Conservation (phyloP, 202 grass and related monocot species). For the Bolboschoenoplectus hybrid region DNA sequence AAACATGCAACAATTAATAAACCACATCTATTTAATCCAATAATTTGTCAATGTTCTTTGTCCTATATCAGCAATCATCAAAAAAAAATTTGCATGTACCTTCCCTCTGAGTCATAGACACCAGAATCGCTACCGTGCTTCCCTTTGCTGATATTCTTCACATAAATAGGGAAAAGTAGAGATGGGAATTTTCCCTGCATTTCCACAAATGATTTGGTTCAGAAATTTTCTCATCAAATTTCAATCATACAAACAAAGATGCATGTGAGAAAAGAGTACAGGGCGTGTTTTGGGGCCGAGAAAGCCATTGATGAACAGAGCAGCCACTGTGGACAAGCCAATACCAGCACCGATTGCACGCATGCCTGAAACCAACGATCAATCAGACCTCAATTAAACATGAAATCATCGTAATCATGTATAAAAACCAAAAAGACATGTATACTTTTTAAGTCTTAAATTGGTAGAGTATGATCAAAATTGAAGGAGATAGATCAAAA, state of each 20-base stretch:
- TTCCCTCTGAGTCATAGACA: slow-evolving; percentile 51
- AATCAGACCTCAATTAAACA: not conserved
- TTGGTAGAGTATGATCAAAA: not conserved
- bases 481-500: not conserved
- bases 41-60: not conserved
- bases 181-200: slow-evolving; percentile 47
- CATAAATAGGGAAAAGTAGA: slow-evolving; percentile 50
- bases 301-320: slow-evolving; percentile 47
- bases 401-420: not conserved
- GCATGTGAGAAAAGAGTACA: slow-evolving; percentile 34
- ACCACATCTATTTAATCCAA: not conserved
- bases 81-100: slow-evolving; percentile 42
- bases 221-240: not conserved
- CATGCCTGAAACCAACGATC: slow-evolving; percentile 36
- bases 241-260: not conserved
- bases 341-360: slow-evolving; percentile 56
- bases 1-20: not conserved
- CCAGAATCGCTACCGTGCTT: slow-evolving; percentile 75
- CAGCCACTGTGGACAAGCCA: slow-evolving; percentile 31
- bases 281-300: slow-evolving; percentile 55
- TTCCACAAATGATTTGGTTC: slow-evolving; percentile 4
- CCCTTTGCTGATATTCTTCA: slow-evolving; percentile 54
- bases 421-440: not conserved
- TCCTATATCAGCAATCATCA: not conserved
- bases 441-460: not conserved